These are phyloP conservation scores for Colletotrichum musae DNA, from an alignment of 2,329 filamentous ascomycete genomes.

Conservation along the genomic window DNA sequence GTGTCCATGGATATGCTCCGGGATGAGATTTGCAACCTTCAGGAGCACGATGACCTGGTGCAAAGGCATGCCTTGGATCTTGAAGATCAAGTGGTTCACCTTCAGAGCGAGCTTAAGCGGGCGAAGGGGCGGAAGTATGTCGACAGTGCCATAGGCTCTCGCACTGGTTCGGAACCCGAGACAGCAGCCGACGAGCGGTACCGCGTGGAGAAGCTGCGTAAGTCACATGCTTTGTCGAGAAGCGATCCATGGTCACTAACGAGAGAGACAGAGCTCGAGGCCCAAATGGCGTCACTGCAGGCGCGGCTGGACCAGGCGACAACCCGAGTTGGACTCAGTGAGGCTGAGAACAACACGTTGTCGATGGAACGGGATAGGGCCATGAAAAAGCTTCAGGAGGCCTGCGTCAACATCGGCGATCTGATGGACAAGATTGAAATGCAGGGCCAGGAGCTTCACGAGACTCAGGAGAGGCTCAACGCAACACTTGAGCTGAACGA, in stretches of 20 bases:
- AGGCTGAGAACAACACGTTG: constrained; percentile 75
- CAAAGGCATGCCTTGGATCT: constrained; percentile 68
- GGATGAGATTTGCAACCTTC: constrained; percentile 68
- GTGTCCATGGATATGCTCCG: constrained; percentile 75
- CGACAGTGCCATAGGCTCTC: constrained; percentile 53
- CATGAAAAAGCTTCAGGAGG: constrained; percentile 72
- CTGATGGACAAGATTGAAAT: constrained; percentile 59
- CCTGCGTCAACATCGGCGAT: constrained; percentile 70
- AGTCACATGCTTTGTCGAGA: constrained; percentile 49
- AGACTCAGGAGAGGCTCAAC: constrained; percentile 58
- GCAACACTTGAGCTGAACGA: constrained; percentile 49
- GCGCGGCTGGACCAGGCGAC: constrained; percentile 74
- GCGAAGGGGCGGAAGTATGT: constrained; percentile 56
- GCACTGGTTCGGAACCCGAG: constrained; percentile 59
- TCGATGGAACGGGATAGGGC: constrained; percentile 76
- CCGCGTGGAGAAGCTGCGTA: constrained; percentile 69
- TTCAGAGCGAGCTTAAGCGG: constrained; percentile 64
- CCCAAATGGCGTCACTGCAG: constrained; percentile 72
- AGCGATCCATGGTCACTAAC: constrained; percentile 11
- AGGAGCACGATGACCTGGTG: constrained; percentile 70
- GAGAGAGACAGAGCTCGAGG: constrained; percentile 65
- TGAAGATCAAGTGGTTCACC: constrained; percentile 64
- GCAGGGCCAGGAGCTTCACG: constrained; percentile 59
- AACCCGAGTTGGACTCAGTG: constrained; percentile 72
- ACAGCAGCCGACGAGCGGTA: constrained; percentile 60